Evolutionary conservation across 2,329 filamentous ascomycete genomes (phyloP).

Genomic region (Aplosporella prunicola): DNA sequence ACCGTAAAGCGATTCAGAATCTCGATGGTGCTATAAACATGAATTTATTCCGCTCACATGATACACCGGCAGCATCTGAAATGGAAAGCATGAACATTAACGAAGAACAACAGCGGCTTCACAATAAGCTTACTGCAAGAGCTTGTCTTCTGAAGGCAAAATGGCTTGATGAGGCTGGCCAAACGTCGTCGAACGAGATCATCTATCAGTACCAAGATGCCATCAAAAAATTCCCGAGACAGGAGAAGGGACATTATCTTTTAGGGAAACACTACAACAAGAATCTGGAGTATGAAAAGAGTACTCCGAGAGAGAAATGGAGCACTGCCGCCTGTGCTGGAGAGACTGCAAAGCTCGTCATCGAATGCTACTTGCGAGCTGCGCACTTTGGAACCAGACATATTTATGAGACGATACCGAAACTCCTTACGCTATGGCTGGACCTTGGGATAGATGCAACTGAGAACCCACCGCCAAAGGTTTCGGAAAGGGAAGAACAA

Average conservation of each 20-base stretch:
- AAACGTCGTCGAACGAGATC: slow-evolving; percentile 74
- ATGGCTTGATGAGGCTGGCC: slow-evolving; percentile 92
- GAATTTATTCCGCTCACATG: slow-evolving; percentile 57
- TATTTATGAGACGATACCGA: slow-evolving; percentile 86
- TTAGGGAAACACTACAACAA: slow-evolving; percentile 97
- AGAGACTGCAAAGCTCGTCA: slow-evolving; percentile 76
- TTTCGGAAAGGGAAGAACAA: slow-evolving; percentile 21
- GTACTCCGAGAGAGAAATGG: slow-evolving; percentile 65
- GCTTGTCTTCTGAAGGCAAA: slow-evolving; percentile 86
- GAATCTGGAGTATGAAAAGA: slow-evolving; percentile 79
- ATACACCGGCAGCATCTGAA: slow-evolving; percentile 13
- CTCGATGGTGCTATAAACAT: slow-evolving; percentile 76
- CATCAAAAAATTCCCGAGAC: slow-evolving; percentile 57
- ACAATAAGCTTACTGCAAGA: slow-evolving; percentile 59
- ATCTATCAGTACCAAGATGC: slow-evolving; percentile 76
- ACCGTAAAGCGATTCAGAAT: slow-evolving; percentile 88
- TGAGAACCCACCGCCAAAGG: slow-evolving; percentile 17
- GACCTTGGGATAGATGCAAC: slow-evolving; percentile 74
- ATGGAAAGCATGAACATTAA: slow-evolving; percentile 1
- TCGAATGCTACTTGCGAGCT: slow-evolving; percentile 87
- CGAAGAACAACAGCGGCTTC: slow-evolving; percentile 29
- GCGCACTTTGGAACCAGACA: slow-evolving; percentile 88
- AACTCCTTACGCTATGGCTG: slow-evolving; percentile 87
- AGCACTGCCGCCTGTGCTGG: slow-evolving; percentile 52
- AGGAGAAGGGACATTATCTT: slow-evolving; percentile 98